phyloP scores from a whole-genome alignment of 2,329 filamentous ascomycete species.

The Sphaerulina populicola region DNA sequence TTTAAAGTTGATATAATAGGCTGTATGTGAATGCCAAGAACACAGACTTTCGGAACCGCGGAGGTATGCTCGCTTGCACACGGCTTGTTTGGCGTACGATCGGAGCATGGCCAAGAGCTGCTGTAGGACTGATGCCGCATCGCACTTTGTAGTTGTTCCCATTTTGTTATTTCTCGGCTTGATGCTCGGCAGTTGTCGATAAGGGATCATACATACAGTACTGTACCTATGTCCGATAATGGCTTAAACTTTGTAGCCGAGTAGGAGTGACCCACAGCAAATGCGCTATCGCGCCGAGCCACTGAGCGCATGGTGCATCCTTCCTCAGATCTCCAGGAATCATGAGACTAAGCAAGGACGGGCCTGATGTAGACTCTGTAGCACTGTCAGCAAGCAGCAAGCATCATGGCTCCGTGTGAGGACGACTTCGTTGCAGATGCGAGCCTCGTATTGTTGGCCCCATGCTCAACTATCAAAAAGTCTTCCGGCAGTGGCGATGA shows the following conservation, averaged over 20 bases:
- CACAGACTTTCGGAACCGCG: no score
- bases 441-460: no score
- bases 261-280: not conserved
- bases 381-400: no score
- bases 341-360: not conserved
- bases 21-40: no score
- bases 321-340: not conserved
- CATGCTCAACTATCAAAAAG: no score
- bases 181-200: conserved; percentile 3
- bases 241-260: conserved; percentile 12
- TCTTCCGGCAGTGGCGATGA: no score
- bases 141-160: not conserved
- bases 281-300: conserved; percentile 6
- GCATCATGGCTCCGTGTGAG: no score
- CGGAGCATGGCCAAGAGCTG: not conserved
- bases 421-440: no score
- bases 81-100: not conserved
- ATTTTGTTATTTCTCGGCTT: not conserved
- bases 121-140: not conserved
- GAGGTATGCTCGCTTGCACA: not conserved
- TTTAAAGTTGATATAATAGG: no score
- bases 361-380: no score
- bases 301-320: not conserved
- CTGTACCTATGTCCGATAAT: not conserved
- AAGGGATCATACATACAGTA: not conserved